Evolutionary conservation across 1,284 basidiomycete species (phyloP).

Genomic region (Microbotryum lychnidis-dioicae): DNA sequence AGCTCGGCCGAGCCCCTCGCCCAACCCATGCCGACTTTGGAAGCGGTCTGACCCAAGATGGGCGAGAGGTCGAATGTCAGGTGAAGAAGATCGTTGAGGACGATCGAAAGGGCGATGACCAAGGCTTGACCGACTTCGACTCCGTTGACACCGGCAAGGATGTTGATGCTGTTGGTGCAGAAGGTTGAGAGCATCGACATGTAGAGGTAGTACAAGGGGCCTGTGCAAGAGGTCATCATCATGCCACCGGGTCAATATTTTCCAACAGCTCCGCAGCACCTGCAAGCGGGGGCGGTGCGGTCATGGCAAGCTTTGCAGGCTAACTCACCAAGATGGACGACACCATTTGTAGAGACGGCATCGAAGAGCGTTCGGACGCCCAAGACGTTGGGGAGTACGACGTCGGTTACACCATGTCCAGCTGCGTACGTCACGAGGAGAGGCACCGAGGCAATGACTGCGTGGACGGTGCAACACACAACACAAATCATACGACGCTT

Average conservation of each 20-base stretch:
- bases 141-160: constrained; percentile 95
- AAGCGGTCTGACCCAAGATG: background rate
- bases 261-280: background rate
- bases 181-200: constrained; percentile 95
- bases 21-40: constrained; percentile 20
- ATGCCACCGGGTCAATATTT: background rate
- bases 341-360: constrained; percentile 45
- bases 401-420: constrained; percentile 81
- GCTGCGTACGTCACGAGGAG: constrained; percentile 94
- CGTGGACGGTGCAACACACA: background rate
- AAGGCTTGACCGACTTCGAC: constrained; percentile 89
- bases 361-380: constrained; percentile 41
- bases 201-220: constrained; percentile 91
- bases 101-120: constrained; percentile 82
- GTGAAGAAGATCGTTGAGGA: constrained; percentile 85
- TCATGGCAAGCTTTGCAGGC: background rate
- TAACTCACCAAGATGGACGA: constrained; percentile 73
- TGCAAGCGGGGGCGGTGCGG: background rate
- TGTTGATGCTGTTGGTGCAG: constrained; percentile 97
- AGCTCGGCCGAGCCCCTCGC: constrained; percentile 50
- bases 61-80: constrained; percentile 49
- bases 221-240: constrained; percentile 43
- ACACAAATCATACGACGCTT: no score
- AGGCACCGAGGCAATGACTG: constrained; percentile 84
- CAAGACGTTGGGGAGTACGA: constrained; percentile 75